Base-by-base conservation (phyloP, 140 eudicot genomes). In the Oenanthe javanica region DNA sequence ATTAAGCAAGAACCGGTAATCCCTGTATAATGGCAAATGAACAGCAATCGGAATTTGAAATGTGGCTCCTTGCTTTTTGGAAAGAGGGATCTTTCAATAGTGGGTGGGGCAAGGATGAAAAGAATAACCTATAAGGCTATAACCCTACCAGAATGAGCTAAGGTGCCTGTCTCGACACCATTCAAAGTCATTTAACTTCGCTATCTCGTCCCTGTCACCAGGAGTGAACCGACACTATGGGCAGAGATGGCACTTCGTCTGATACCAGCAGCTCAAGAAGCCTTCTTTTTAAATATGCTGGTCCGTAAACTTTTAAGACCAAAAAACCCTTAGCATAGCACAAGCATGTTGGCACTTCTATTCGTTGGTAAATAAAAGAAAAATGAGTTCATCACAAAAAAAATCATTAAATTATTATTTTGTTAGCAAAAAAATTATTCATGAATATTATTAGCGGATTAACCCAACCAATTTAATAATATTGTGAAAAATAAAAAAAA, bases 31-130 rank as follows among this genome's bases (percentile, higher is more conserved):
- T 63, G 71, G 71, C 9, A 21, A n/a, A 63, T n/a, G 40, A 63
- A 23, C 14, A 63, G 71, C 31, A 27, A 66, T 66, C 2, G 72
- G 43, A 66, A 66, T 25, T 25, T 66, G 72, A 31, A 66, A 66
- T 66, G 40, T 66, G 72, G 72, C 72, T 66, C 72, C 72, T 66
- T 23, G 43, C 72, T 66, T 66, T 27, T 23, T 6, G 72, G 72
- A 31, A 66, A 66, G 72, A 66, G 42, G 40, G 40, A 64, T 23
- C 40, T 23, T 57, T n/a, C 42, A 2, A 25, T n/a, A 64, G 25
- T 64, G 72, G 42, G 72, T 27, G 23, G 66, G 66, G 16, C 11
- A 23, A 57, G 3, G 27, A 7, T 57, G 66, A 57, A 18, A 57
- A 57, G 66, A 57, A 43, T 43, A 43, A 43, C 46, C 46, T 43